Base-by-base conservation (phyloP, 108 stramenopile species). In the Nannochloropsis gaditana region DNA sequence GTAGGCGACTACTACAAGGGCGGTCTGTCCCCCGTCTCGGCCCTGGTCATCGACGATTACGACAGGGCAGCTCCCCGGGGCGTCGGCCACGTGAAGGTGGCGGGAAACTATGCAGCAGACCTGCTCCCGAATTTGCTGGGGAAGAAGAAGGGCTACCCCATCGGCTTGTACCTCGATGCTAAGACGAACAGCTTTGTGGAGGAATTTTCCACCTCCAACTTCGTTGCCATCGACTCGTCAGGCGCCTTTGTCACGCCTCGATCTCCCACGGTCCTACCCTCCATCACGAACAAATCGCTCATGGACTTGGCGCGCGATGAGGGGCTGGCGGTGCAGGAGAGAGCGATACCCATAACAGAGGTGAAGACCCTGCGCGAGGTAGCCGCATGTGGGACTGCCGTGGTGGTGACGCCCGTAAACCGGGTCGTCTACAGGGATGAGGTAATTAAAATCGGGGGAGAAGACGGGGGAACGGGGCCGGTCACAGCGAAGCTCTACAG, bases 1-100 rank as follows among this genome's bases (percentile, higher is more conserved):
- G 98, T 97, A 17, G 97, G 96, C 45, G 96, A 97, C 88, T 99
- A 98, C 90, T 99, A 99, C 94, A 96, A 96, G 92, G 98, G 96
- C 79, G 98, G 97, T 21, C 85, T 96, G 41, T 88, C 94, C 21
- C 98, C 98, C 42, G 95, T 97, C 2, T 85, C 94, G 82, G 96
- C 94, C 43, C 85, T 97, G 43, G 92, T 99, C 83, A 94, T 97
- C 82, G 93, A 94, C 45, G 95, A 96, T 44, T 99, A 92, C 84
- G 98, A 99, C 92, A 94, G 98, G 47, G 97, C 98, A 10, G 98
- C 98, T 9, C 98, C 98, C 9, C 91, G 90, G 82, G 98, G 98
- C 73, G 98, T 99, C 4, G 98, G 98, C 43, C 87, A 86, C 79
- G 96, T 95, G 82, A 99, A 99, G 93, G 89, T 96, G 9, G 98